Percentiles rank a stretch among this genome's conserved stretches.
Conservation (phyloP, 805 yeast genomes). For the Ogataea salicorniae region DNA sequence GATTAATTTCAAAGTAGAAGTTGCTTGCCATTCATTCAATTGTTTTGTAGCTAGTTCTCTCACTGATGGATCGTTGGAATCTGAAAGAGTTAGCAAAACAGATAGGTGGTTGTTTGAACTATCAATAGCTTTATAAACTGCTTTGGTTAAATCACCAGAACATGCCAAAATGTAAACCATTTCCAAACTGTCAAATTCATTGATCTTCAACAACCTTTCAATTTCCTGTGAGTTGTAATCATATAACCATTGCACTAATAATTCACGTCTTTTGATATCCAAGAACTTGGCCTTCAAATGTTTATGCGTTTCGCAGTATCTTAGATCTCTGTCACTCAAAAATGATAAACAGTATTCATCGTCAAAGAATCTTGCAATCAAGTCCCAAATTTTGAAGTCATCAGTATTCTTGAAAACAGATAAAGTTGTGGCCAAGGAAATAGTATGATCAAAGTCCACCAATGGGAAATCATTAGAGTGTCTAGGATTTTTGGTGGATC, state of each 20-base stretch:
- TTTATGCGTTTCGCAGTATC: slow-evolving; percentile 5
- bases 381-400: slow-evolving; percentile 40
- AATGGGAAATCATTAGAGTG: slow-evolving; percentile 32
- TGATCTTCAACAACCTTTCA: slow-evolving; percentile 21
- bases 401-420: slow-evolving; percentile 8
- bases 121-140: slow-evolving; percentile 59
- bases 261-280: slow-evolving; percentile 36
- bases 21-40: slow-evolving; percentile 57
- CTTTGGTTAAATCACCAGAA: slow-evolving; percentile 54
- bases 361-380: slow-evolving; percentile 63
- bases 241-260: slow-evolving; percentile 55
- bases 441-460: slow-evolving; percentile 25
- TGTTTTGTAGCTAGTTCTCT: slow-evolving; percentile 54
- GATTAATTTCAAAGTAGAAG: slow-evolving; percentile 36
- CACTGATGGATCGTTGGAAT: slow-evolving; percentile 62
- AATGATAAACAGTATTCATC: slow-evolving; percentile 19
- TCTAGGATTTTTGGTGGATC: slow-evolving; percentile 6
- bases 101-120: slow-evolving; percentile 69
- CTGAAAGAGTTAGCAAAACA: slow-evolving; percentile 60
- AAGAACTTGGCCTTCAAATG: slow-evolving; percentile 9
- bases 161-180: slow-evolving; percentile 45
- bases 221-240: slow-evolving; percentile 35
- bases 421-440: slow-evolving; percentile 30
- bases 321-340: slow-evolving; percentile 5
- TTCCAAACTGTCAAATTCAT: slow-evolving; percentile 40